A percentile compares a stretch with the other conserved stretches of the same genome.
Conservation (phyloP, 208 protist species). For the Vickermania spadyakhi region DNA sequence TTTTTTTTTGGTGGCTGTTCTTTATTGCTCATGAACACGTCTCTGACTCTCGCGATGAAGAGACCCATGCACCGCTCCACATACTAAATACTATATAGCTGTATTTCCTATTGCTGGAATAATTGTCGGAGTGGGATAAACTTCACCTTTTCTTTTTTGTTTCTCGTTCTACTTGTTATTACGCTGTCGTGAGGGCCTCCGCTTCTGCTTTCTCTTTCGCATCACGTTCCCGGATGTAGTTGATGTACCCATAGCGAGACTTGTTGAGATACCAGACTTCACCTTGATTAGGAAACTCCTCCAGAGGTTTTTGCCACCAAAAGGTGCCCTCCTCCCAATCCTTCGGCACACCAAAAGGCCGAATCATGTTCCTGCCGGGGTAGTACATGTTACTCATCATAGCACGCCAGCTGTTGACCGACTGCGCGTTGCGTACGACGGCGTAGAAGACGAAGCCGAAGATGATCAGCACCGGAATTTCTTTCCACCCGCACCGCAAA, state of each 20-base stretch:
- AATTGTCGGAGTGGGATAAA: too few relatives aligned
- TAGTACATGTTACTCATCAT: slow-evolving; percentile 83
- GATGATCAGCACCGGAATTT: slow-evolving; percentile 63
- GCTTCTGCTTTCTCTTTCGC: slow-evolving; percentile 56
- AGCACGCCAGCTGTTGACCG: slow-evolving; percentile 45
- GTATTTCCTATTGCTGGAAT: too few relatives aligned
- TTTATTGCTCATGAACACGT: too few relatives aligned
- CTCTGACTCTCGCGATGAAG: too few relatives aligned
- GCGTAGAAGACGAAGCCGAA: slow-evolving; percentile 48
- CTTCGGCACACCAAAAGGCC: slow-evolving; percentile 66
- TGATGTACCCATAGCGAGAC: slow-evolving; percentile 69
- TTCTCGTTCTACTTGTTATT: background rate
- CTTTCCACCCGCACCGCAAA: slow-evolving; percentile 69
- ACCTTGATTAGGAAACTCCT: slow-evolving; percentile 80
- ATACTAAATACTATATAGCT: too few relatives aligned
- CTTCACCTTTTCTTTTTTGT: too few relatives aligned
- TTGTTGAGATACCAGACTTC: slow-evolving; percentile 77
- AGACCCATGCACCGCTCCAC: too few relatives aligned
- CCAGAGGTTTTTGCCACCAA: slow-evolving; percentile 83
- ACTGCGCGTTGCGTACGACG: slow-evolving; percentile 43
- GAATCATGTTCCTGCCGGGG: slow-evolving; percentile 53
- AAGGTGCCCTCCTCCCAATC: slow-evolving; percentile 62
- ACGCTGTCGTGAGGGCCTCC: slow-evolving; percentile 14
- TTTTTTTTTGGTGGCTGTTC: too few relatives aligned
- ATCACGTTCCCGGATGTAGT: slow-evolving; percentile 71